Evolutionary conservation across 1,284 basidiomycete species (phyloP).

Genomic region (Sporisorium exsertum): DNA sequence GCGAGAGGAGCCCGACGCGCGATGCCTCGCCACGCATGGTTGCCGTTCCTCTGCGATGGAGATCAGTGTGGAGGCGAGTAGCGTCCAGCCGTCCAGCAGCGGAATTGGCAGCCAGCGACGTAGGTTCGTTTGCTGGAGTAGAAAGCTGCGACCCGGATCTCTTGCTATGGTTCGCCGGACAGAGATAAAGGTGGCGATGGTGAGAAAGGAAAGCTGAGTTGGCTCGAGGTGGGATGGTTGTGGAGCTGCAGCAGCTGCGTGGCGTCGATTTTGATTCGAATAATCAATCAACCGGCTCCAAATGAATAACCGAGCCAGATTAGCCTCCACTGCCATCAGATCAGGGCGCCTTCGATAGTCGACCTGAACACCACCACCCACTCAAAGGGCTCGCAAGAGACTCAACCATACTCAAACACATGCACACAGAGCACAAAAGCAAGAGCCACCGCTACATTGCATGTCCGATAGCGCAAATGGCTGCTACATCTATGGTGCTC

Average conservation of each 20-base stretch:
- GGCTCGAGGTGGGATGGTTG: neutral
- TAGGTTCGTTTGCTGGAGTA: no score
- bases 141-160: neutral
- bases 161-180: neutral
- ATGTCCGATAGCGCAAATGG: neutral
- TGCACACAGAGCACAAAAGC: neutral
- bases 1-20: slow-evolving; percentile 26
- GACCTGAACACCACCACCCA: neutral
- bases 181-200: neutral
- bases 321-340: neutral
- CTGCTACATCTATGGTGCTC: slow-evolving; percentile 2
- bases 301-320: slow-evolving; percentile 17
- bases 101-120: neutral
- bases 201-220: neutral
- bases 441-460: neutral
- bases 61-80: neutral
- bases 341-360: neutral
- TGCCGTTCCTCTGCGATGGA: neutral
- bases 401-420: neutral
- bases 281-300: slow-evolving; percentile 11
- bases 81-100: neutral
- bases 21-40: slow-evolving; percentile 22
- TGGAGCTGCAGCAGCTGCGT: neutral
- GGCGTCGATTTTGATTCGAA: slow-evolving; percentile 4
- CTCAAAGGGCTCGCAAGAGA: neutral